phyloP scores from a whole-genome alignment of 2,329 filamentous ascomycete species.

The Aspergillus latus region DNA sequence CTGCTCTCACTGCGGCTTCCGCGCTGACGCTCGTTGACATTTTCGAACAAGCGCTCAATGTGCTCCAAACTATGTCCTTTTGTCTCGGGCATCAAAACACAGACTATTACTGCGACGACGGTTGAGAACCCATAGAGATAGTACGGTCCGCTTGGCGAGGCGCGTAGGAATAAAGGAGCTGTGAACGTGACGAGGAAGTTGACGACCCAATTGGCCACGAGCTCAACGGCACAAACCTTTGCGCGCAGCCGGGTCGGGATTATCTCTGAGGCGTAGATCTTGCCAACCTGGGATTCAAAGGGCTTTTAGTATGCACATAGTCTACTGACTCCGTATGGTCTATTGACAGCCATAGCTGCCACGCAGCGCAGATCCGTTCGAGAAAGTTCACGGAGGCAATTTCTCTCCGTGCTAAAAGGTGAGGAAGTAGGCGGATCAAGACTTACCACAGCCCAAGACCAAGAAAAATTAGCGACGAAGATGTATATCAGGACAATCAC shows the following conservation, averaged over 20 bases:
- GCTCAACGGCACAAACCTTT: conserved; percentile 19
- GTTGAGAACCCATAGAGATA: conserved; percentile 19
- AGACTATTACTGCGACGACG: conserved; percentile 15
- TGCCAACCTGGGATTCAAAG: conserved; percentile 16
- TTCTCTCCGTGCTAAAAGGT: too few relatives aligned
- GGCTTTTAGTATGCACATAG: not conserved
- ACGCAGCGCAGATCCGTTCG: not conserved
- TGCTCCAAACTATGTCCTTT: conserved; percentile 18
- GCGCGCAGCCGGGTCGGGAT: conserved; percentile 17
- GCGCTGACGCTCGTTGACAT: too few relatives aligned
- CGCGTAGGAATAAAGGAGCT: conserved; percentile 16
- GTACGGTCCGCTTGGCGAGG: conserved; percentile 17
- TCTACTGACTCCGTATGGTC: not conserved
- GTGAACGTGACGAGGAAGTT: conserved; percentile 18
- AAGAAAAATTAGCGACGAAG: conserved; percentile 30
- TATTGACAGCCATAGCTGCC: not conserved
- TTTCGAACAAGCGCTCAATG: conserved; percentile 17
- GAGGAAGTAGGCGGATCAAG: not conserved
- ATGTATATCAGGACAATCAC: conserved; percentile 32
- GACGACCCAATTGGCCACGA: conserved; percentile 18
- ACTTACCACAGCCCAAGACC: conserved; percentile 29
- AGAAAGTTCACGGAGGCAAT: not conserved
- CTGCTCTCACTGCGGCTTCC: too few relatives aligned
- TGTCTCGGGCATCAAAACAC: conserved; percentile 20
- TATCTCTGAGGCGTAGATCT: conserved; percentile 21